Percentiles rank a stretch among this genome's conserved stretches.
Conservation (phyloP, 192 early-diverging fungal species). For the Podila epicladia region DNA sequence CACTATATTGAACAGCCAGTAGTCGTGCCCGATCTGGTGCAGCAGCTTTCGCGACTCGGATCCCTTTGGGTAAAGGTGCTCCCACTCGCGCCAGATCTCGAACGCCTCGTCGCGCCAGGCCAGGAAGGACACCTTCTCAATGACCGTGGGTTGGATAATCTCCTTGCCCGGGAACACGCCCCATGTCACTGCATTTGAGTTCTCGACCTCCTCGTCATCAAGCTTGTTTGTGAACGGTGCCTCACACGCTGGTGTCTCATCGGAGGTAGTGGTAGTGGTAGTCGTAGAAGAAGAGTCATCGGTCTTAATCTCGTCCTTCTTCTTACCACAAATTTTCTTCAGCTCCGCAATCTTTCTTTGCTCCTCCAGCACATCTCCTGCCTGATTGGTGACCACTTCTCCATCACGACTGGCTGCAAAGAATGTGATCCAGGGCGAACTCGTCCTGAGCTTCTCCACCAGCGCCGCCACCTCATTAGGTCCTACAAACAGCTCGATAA, state of each 20-base stretch:
- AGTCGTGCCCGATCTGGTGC: constrained; percentile 65
- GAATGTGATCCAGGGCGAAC: constrained; percentile 81
- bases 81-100: constrained; percentile 86
- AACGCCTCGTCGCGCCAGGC: constrained; percentile 91
- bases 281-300: not conserved
- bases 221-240: constrained; percentile 58
- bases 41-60: constrained; percentile 71
- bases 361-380: constrained; percentile 38
- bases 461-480: constrained; percentile 65
- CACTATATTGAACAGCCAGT: constrained; percentile 84
- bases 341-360: constrained; percentile 57
- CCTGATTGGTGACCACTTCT: constrained; percentile 41
- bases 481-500: constrained; percentile 84
- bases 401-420: constrained; percentile 84
- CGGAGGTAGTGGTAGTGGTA: not conserved
- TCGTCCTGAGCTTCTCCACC: constrained; percentile 58
- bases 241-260: constrained; percentile 53
- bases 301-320: constrained; percentile 29
- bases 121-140: constrained; percentile 77
- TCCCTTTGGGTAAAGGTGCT: constrained; percentile 65
- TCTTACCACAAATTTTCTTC: constrained; percentile 57
- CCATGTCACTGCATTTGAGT: constrained; percentile 88
- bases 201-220: constrained; percentile 59
- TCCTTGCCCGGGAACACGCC: constrained; percentile 92
- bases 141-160: constrained; percentile 87